Evolutionary conservation across 1,284 basidiomycete species (phyloP).

Genomic region (Apiotrichum akiyoshidainum): DNA sequence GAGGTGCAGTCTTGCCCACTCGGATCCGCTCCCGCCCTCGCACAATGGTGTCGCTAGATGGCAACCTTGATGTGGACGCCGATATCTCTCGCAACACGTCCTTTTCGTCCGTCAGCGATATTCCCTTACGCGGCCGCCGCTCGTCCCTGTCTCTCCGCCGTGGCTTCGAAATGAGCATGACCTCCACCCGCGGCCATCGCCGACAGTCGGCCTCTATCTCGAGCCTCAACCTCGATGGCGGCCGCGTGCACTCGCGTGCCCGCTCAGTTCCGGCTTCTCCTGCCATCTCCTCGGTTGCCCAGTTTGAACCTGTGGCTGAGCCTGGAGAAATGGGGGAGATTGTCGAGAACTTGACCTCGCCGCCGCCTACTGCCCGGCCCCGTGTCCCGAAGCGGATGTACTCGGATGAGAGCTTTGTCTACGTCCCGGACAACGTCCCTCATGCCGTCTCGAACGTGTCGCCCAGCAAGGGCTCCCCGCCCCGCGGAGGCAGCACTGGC

Average conservation of each 20-base stretch:
- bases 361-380: not conserved
- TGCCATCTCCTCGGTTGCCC: too few relatives aligned
- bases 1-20: slow-evolving; percentile 8
- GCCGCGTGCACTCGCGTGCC: not conserved
- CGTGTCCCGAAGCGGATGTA: not conserved
- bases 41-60: not conserved
- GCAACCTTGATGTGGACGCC: not conserved
- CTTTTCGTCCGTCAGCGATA: slow-evolving; percentile 11
- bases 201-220: slow-evolving; percentile 3
- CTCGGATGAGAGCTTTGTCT: slow-evolving; percentile 5
- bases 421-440: not conserved
- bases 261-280: slow-evolving; percentile 4
- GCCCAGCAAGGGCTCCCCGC: not conserved
- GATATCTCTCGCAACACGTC: slow-evolving; percentile 15
- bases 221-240: not conserved
- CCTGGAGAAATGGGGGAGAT: not conserved
- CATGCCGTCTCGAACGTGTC: not conserved
- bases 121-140: slow-evolving; percentile 2
- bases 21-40: slow-evolving; percentile 1
- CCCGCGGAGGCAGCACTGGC: not conserved
- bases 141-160: slow-evolving; percentile 8
- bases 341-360: not conserved
- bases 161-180: slow-evolving; percentile 8
- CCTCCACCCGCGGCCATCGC: not conserved
- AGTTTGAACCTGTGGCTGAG: not conserved